These are phyloP conservation scores for Talaromyces sp. DNA, from an alignment of 2,329 filamentous ascomycete genomes.

Conservation along the genomic window DNA sequence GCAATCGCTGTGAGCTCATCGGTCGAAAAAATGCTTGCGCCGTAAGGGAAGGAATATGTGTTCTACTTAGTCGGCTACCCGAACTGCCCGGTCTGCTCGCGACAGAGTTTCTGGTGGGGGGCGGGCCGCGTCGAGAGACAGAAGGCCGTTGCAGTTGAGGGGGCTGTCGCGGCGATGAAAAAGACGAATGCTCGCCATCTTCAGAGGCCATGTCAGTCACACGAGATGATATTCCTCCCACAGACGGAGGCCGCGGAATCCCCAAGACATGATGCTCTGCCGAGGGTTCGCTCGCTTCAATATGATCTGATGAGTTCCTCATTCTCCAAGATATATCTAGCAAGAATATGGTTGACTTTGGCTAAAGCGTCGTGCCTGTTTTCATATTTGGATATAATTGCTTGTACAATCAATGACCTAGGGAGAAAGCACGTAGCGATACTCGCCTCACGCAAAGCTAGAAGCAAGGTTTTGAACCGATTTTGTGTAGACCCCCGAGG, in stretches of 20 bases:
- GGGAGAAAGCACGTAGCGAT: no score
- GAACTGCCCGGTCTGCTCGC: slow-evolving; percentile 57
- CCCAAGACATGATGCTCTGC: slow-evolving; percentile 54
- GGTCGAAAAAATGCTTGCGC: slow-evolving; percentile 92
- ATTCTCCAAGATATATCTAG: slow-evolving; percentile 18
- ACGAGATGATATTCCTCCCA: slow-evolving; percentile 64
- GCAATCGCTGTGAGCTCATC: slow-evolving; percentile 93
- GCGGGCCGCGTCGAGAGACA: slow-evolving; percentile 58
- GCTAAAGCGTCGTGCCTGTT: slow-evolving; percentile 16
- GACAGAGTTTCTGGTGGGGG: slow-evolving; percentile 42
- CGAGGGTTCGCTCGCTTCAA: slow-evolving; percentile 46
- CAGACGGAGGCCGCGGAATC: slow-evolving; percentile 49
- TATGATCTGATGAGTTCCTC: slow-evolving; percentile 25
- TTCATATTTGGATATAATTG: slow-evolving; percentile 24
- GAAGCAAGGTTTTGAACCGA: no score
- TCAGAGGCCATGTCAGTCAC: slow-evolving; percentile 66
- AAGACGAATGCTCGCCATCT: slow-evolving; percentile 50
- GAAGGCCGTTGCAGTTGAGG: slow-evolving; percentile 50
- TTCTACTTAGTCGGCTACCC: slow-evolving; percentile 72
- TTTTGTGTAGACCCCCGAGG: no score
- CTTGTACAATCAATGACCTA: no score
- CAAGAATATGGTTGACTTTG: slow-evolving; percentile 3
- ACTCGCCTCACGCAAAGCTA: no score
- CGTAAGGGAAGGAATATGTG: slow-evolving; percentile 85
- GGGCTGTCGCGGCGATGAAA: slow-evolving; percentile 53